phyloP scores from a whole-genome alignment of 257 asterid species.

The Solanum habrochaites region DNA sequence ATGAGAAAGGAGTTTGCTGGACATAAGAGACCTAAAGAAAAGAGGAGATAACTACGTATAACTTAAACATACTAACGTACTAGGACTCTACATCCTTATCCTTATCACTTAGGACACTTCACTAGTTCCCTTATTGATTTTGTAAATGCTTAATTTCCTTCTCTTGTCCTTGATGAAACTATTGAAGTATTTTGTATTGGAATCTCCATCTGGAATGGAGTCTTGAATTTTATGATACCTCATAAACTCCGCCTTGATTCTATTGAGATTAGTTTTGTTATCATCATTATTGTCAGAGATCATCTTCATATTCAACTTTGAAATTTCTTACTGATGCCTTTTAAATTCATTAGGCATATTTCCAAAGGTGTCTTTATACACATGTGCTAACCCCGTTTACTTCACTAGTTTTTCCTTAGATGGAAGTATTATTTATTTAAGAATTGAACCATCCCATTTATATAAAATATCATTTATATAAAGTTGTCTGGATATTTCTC shows the following conservation, averaged over 20 bases:
- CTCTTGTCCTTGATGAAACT: background rate
- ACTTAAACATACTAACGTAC: background rate
- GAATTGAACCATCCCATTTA: background rate
- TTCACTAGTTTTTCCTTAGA: background rate
- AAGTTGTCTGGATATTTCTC: too few species aligned
- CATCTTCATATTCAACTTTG: background rate
- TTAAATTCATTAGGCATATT: background rate
- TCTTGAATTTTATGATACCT: background rate
- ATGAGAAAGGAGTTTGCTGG: too few species aligned
- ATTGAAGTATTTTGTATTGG: background rate
- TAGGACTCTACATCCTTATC: background rate
- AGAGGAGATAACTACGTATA: background rate
- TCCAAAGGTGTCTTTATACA: background rate
- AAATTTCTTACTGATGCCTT: background rate
- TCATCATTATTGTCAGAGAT: background rate
- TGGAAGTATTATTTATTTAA: background rate
- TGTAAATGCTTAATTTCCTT: background rate
- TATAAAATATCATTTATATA: too few species aligned
- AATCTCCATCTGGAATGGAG: background rate
- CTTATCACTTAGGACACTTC: background rate
- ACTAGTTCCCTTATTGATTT: background rate
- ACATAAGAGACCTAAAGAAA: background rate
- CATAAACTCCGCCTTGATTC: background rate
- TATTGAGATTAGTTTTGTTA: background rate
- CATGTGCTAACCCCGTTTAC: background rate